Evolutionary conservation across 495 filamentous ascomycete species (phyloP).

Genomic region (Aspergillus indologenus): DNA sequence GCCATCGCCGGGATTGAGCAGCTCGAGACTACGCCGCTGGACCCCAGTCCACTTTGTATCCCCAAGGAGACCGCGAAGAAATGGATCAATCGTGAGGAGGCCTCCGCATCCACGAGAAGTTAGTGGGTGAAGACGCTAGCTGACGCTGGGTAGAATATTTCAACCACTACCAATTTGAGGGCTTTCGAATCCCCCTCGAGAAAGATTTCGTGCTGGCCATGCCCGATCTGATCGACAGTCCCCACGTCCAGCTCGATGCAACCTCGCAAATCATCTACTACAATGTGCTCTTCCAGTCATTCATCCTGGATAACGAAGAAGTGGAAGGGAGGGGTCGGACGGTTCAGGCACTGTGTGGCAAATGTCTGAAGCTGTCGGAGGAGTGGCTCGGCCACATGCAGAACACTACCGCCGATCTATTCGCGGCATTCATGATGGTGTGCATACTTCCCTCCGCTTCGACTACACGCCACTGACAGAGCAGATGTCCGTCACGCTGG

Average conservation of each 20-base stretch:
- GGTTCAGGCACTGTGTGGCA: constrained; percentile 13
- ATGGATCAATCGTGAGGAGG: constrained; percentile 4
- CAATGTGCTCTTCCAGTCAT: constrained; percentile 16
- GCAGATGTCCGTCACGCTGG: constrained; percentile 19
- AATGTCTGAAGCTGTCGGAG: constrained; percentile 4
- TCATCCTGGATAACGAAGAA: constrained; percentile 6
- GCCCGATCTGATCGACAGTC: constrained; percentile 22
- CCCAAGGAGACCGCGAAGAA: constrained; percentile 11
- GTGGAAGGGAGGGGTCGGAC: neutral
- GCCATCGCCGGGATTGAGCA: constrained; percentile 16
- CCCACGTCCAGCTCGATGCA: constrained; percentile 19
- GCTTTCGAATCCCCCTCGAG: constrained; percentile 19
- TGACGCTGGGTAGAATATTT: constrained; percentile 5
- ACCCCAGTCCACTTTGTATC: neutral
- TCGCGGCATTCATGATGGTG: constrained; percentile 17
- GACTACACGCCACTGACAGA: neutral
- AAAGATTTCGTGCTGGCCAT: constrained; percentile 18
- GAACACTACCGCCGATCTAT: constrained; percentile 13
- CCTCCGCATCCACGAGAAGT: too few species aligned
- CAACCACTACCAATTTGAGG: constrained; percentile 20
- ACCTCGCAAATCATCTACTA: constrained; percentile 22
- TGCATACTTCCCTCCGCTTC: neutral
- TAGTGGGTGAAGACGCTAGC: neutral
- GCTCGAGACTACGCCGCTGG: neutral
- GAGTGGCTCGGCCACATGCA: constrained; percentile 13